Base-by-base conservation (phyloP, 495 filamentous ascomycete genomes). In the Tuber brumale region DNA sequence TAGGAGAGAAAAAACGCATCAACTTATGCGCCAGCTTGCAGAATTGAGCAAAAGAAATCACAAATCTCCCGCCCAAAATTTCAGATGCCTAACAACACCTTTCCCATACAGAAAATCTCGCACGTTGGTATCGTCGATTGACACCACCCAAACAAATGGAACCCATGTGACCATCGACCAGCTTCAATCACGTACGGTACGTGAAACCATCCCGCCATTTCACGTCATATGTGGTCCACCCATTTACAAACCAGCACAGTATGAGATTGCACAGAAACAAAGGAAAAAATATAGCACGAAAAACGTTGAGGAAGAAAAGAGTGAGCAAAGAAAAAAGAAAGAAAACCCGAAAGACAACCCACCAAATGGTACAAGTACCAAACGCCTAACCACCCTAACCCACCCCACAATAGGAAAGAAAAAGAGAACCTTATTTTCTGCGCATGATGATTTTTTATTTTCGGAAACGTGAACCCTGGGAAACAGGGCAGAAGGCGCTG, bases 351-450 rank as follows among this genome's bases (percentile, higher is more conserved):
- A 66, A 66, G 57, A 66, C 57, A 66, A 31, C 66, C 70, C 72
- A 76, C 75, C 76, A 79, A 79, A 79, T 77, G 77, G 77, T 77
- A 79, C 77, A 79, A 74, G 77, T 79, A 79, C 77, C 75, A 77
- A 76, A 78, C 75, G 75, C 76, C 76, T 78, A 73, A 61, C 70
- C 44, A 70, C 73, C 70, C 76, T 37, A 78, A 70, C 70, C n/a
- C n/a, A n/a, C n/a, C n/a, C n/a, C n/a, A n/a, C 57, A 73, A 73
- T 43, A 66, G 9, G n/a, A n/a, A 57, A 57, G 31, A 12, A 66
- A 61, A 66, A 35, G 57, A 66, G 57, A 66, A 66, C 57, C 57
- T 14, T 35, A 66, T 66, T 35, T 66, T 66, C 57, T 66, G 57
- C 10, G 57, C 27, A 31, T n/a, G 27, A 66, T 31, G 27, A 31